Evolutionary conservation across 371 early-diverging fungal genomes (phyloP), one percentile per base, ranked within the genome.

Genomic region (Rhizopus stolonifer): DNA sequence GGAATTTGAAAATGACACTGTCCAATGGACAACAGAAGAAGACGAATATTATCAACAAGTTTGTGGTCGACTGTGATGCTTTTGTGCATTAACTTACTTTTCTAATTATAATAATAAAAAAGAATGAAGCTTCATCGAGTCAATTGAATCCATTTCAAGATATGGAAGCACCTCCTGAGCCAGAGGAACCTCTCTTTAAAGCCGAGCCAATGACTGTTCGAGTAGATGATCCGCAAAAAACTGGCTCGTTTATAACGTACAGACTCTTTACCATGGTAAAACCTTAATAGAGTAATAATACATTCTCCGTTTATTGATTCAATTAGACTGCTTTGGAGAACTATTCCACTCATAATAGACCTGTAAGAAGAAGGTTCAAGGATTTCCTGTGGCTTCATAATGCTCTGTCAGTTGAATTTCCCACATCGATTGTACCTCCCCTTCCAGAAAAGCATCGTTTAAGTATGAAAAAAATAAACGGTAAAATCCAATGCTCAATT

Each of bases 361-460:
- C 81, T 17, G 86, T 94, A 21, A 80, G 95, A 49, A 80, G 96
- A 57, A 82, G 98, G 52, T 98, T 88, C 73, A 90, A 87, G 64
- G 98, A 98, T 66, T 98, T 98, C 80, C 83, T 83, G 10, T 91
- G 90, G 90, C 80, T 98, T 44, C 84, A 94, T 59, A 70, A 79
- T 48, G 83, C 82, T 42, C 74, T 98, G 31, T 55, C 67, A 21
- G 77, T 81, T 33, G 91, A 89, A 65, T 87, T 75, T 64, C 85
- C 91, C 8, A 84, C 87, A 7, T 86, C 86, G 48, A 84, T 95
- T n/a, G 67, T 95, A 1, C 95, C 96, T 31, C 94, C 96, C 6
- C 70, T 95, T 23, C 96, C 98, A 0, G 94, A 89, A 48, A 94
- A 92, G 64, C 90, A 92, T 62, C 87, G 94, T 48, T 69, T 92